These are phyloP conservation scores for Linum lewisii DNA, from an alignment of 345 rosid genomes.

Conservation along the genomic window DNA sequence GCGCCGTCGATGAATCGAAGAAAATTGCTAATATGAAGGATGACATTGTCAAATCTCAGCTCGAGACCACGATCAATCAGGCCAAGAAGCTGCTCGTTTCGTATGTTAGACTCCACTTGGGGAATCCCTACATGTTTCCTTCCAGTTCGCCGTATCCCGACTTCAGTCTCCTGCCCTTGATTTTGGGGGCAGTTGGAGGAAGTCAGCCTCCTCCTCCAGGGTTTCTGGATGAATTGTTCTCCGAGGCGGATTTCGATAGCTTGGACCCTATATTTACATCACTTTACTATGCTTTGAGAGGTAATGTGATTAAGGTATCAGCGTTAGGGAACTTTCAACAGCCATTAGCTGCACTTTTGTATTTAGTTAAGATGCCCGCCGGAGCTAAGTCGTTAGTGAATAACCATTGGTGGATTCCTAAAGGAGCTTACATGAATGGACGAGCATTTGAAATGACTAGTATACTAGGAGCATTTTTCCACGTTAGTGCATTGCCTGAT, in stretches of 20 bases:
- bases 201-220: constrained; percentile 44
- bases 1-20: constrained; percentile 68
- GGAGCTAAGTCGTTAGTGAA: constrained; percentile 77
- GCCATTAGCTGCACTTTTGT: constrained; percentile 72
- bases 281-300: constrained; percentile 86
- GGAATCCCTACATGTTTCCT: constrained; percentile 57
- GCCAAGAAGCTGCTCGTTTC: constrained; percentile 64
- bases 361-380: constrained; percentile 54
- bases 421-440: constrained; percentile 75
- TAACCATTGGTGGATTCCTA: constrained; percentile 95
- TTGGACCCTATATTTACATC: constrained; percentile 70
- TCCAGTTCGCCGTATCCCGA: constrained; percentile 13
- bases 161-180: constrained; percentile 59
- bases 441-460: constrained; percentile 93
- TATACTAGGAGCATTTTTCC: constrained; percentile 90
- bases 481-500: constrained; percentile 92
- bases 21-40: constrained; percentile 84
- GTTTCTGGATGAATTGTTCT: constrained; percentile 71
- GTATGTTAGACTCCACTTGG: constrained; percentile 68
- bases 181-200: constrained; percentile 45
- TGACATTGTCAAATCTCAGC: constrained; percentile 45
- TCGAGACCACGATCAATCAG: constrained; percentile 51
- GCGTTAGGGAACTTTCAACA: constrained; percentile 84
- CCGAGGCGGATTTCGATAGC: constrained; percentile 71
- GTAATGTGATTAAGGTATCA: constrained; percentile 61